Evolutionary conservation across 169 alveolate genomes (phyloP).

Genomic region (Plasmodium vinckei): DNA sequence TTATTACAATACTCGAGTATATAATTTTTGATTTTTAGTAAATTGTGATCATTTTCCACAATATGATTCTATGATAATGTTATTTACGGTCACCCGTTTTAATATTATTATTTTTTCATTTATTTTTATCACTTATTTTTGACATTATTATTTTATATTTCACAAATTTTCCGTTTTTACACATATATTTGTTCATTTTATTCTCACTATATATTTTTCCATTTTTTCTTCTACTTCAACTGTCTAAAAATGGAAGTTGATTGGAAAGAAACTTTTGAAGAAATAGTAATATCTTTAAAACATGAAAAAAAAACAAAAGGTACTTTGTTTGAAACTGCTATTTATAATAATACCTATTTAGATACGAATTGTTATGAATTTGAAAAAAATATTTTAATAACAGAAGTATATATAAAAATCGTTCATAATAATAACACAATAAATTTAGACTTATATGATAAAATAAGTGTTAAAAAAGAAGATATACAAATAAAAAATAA

Average conservation of each 20-base stretch:
- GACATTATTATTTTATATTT: background rate
- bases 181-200: background rate
- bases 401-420: slow-evolving; percentile 50
- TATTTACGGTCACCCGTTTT: too few species aligned
- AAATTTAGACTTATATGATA: slow-evolving; percentile 54
- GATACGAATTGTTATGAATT: slow-evolving; percentile 2
- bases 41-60: too few species aligned
- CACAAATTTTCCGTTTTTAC: background rate
- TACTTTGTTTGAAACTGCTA: background rate
- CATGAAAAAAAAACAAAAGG: slow-evolving; percentile 5
- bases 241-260: slow-evolving; percentile 24
- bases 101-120: too few species aligned
- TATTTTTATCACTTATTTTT: too few species aligned
- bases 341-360: slow-evolving; percentile 2
- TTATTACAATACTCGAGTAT: too few species aligned
- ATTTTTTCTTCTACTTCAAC: background rate
- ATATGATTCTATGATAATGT: too few species aligned
- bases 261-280: slow-evolving; percentile 55
- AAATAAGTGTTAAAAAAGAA: slow-evolving; percentile 32
- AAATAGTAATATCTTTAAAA: slow-evolving; percentile 28
- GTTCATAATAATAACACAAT: slow-evolving; percentile 30
- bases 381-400: slow-evolving; percentile 21
- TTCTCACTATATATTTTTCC: background rate
- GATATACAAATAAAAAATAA: slow-evolving; percentile 26
- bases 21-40: too few species aligned